These are phyloP conservation scores for Thielaviopsis musarum DNA, from an alignment of 2,329 filamentous ascomycete species.

Conservation along the genomic window DNA sequence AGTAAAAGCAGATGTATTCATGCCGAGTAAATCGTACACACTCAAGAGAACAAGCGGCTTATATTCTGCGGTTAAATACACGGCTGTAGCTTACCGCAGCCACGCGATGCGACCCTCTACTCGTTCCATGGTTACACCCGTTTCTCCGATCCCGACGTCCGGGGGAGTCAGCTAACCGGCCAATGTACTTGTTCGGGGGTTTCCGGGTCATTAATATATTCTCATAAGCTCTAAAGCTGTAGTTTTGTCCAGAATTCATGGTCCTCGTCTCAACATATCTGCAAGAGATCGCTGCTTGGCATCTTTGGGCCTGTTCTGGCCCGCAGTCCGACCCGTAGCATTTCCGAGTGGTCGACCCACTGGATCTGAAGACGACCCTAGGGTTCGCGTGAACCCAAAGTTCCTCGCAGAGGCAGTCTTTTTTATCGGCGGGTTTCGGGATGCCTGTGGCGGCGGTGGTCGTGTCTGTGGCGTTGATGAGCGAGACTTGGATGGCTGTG, in stretches of 20 bases:
- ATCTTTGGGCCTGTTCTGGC: background rate
- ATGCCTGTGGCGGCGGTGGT: too few species aligned
- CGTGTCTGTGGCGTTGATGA: too few species aligned
- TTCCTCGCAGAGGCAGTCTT: background rate
- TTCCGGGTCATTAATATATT: background rate
- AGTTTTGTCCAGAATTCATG: background rate
- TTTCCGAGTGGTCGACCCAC: too few species aligned
- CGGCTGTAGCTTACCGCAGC: too few species aligned
- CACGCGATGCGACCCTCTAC: too few species aligned
- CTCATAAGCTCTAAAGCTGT: background rate
- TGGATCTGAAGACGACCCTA: conserved; percentile 1
- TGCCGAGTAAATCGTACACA: too few species aligned
- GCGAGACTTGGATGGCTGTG: background rate
- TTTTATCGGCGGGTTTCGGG: background rate
- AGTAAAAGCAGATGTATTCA: too few species aligned
- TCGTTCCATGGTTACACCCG: too few species aligned
- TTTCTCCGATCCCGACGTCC: too few species aligned
- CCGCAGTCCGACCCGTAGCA: background rate
- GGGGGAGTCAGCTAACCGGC: too few species aligned
- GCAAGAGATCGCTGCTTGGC: conserved; percentile 10
- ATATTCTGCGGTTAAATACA: too few species aligned
- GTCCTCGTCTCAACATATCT: conserved; percentile 9
- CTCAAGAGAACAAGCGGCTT: too few species aligned
- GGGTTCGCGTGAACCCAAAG: conserved; percentile 4
- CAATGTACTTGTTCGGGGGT: background rate